Percentiles rank a stretch among this genome's conserved stretches.
Conservation (phyloP, 2,329 filamentous ascomycete genomes). For the Xylariaceae sp. region DNA sequence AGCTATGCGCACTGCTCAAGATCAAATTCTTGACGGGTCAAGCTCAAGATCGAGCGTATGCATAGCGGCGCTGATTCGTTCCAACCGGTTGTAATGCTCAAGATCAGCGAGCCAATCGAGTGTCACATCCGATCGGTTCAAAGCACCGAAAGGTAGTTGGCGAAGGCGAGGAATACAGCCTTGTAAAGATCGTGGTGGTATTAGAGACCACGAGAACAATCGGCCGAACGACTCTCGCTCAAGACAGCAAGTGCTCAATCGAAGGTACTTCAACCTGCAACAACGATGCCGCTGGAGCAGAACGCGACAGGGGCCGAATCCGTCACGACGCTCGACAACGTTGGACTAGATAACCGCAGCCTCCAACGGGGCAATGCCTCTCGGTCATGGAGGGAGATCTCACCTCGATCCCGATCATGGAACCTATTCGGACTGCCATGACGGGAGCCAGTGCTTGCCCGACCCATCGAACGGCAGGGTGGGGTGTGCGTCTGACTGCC, state of each 20-base stretch:
- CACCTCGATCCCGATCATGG: slow-evolving; percentile 14
- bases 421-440: slow-evolving; percentile 16
- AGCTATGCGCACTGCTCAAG: no score
- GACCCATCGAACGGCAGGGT: slow-evolving; percentile 18
- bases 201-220: no score
- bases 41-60: slow-evolving; percentile 7
- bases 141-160: no score
- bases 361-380: no score
- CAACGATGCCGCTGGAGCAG: slow-evolving; percentile 8
- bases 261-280: no score
- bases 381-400: slow-evolving; percentile 16
- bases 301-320: slow-evolving; percentile 4
- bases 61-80: slow-evolving; percentile 3
- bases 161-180: no score
- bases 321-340: no score
- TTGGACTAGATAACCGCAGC: slow-evolving; percentile 7
- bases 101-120: slow-evolving; percentile 6
- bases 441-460: slow-evolving; percentile 24
- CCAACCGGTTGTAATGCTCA: slow-evolving; percentile 6
- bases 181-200: no score
- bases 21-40: no score
- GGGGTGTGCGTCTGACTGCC: slow-evolving; percentile 24
- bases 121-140: no score
- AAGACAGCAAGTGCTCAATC: no score
- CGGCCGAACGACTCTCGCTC: no score